A percentile compares a stretch with the other conserved stretches of the same genome.
Evolutionary conservation across 306 rosid genomes (phyloP).

Genomic region (Adenanthera pavonina): DNA sequence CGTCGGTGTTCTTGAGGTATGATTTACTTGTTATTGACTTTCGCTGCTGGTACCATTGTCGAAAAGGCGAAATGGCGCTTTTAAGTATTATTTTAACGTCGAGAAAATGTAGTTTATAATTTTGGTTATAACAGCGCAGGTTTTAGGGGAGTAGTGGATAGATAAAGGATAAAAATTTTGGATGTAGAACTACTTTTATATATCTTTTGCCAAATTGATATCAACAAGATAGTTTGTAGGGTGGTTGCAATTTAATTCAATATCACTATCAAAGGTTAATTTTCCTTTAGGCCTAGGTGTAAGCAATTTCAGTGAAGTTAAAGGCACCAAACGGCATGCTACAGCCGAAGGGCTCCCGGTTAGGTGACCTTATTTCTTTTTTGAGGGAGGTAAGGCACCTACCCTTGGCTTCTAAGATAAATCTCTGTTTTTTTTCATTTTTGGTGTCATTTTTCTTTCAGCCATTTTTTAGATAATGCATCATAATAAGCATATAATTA

Average conservation of each 20-base stretch:
- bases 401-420: neutral
- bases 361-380: neutral
- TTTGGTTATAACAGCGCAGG: neutral
- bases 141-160: neutral
- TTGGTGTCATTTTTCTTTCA: too few species aligned
- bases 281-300: neutral
- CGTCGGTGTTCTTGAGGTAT: conserved; percentile 83
- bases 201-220: neutral
- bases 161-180: neutral
- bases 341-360: neutral
- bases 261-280: neutral
- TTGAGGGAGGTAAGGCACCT: neutral
- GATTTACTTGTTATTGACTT: neutral
- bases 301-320: neutral
- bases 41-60: neutral
- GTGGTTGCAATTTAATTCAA: neutral
- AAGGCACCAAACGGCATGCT: neutral
- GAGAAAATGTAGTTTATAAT: neutral
- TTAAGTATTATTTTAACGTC: neutral
- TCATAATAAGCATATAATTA: neutral
- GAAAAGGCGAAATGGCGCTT: neutral
- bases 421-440: too few species aligned
- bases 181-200: neutral
- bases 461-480: neutral
- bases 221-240: neutral